Percentiles rank a stretch among this genome's conserved stretches.
These are phyloP conservation scores for Exophiala sp. DNA, from an alignment of 2,329 filamentous ascomycete species.

Conservation along the genomic window DNA sequence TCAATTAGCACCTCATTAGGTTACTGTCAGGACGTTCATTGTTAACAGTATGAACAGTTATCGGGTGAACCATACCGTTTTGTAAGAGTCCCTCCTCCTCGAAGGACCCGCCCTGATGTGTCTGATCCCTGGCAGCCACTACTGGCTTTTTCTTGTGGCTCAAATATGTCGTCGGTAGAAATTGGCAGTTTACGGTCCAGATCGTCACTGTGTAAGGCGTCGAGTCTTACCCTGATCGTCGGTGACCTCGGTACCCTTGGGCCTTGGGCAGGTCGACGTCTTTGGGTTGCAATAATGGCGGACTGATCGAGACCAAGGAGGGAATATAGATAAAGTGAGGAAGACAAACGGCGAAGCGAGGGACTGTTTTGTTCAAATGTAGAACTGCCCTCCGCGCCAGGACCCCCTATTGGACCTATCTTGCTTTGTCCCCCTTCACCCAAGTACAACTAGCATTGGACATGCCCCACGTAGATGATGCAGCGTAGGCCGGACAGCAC, in stretches of 20 bases:
- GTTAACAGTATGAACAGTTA: slow-evolving; percentile 9
- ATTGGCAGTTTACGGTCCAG: slow-evolving; percentile 17
- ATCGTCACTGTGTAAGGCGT: slow-evolving; percentile 5
- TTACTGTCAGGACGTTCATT: slow-evolving; percentile 1
- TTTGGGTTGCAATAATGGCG: too few relatives aligned
- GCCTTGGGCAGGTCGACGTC: too few relatives aligned
- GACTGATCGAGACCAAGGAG: too few relatives aligned
- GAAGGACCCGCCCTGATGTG: slow-evolving; percentile 13
- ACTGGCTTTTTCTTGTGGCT: not conserved
- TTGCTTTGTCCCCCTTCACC: slow-evolving; percentile 3
- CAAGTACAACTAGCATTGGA: slow-evolving; percentile 6
- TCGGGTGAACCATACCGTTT: slow-evolving; percentile 10
- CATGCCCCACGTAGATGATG: slow-evolving; percentile 18
- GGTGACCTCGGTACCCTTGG: too few relatives aligned
- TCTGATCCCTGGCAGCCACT: slow-evolving; percentile 18
- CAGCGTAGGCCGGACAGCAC: slow-evolving; percentile 7
- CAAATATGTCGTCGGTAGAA: slow-evolving; percentile 10
- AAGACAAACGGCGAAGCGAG: slow-evolving; percentile 4
- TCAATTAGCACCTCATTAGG: slow-evolving; percentile 8
- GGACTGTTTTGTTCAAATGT: slow-evolving; percentile 17
- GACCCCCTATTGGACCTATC: slow-evolving; percentile 5
- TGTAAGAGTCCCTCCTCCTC: slow-evolving; percentile 15
- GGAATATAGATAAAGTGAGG: not conserved
- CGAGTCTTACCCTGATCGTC: too few relatives aligned
- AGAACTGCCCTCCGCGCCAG: slow-evolving; percentile 5